phyloP scores from a whole-genome alignment of 2,329 filamentous ascomycete species.

The Periconia sp. region DNA sequence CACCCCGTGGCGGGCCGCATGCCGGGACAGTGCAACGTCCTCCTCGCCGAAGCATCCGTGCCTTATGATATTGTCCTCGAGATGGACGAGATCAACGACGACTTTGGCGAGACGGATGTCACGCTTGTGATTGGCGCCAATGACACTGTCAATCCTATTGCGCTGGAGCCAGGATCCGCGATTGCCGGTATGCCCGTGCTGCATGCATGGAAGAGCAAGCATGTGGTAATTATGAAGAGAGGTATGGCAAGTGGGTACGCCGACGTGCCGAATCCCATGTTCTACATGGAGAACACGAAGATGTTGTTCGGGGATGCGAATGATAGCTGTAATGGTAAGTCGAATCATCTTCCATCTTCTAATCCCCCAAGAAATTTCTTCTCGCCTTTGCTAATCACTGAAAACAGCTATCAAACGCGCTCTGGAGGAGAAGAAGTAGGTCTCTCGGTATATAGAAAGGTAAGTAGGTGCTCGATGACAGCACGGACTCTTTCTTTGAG shows the following conservation, averaged over 20 bases:
- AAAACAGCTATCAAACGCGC: slow-evolving; percentile 40
- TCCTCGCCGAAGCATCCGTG: slow-evolving; percentile 83
- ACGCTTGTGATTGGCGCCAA: slow-evolving; percentile 90
- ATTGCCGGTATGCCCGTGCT: slow-evolving; percentile 93
- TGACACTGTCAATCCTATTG: slow-evolving; percentile 89
- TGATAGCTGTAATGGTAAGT: slow-evolving; percentile 69
- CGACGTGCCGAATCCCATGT: slow-evolving; percentile 91
- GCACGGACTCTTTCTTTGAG: too few species aligned
- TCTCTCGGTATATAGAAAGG: background rate
- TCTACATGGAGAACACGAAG: slow-evolving; percentile 84
- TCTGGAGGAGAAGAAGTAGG: slow-evolving; percentile 37
- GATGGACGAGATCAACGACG: slow-evolving; percentile 96
- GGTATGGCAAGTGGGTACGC: slow-evolving; percentile 88
- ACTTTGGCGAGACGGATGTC: slow-evolving; percentile 82
- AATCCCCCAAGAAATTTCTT: background rate
- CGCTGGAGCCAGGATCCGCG: slow-evolving; percentile 76
- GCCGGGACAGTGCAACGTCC: slow-evolving; percentile 90
- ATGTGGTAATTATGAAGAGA: slow-evolving; percentile 91
- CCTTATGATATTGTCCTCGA: slow-evolving; percentile 91
- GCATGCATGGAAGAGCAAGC: slow-evolving; percentile 92
- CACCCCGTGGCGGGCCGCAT: slow-evolving; percentile 89
- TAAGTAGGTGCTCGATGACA: background rate
- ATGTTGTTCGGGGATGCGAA: slow-evolving; percentile 94
- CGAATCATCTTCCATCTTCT: background rate
- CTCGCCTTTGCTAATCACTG: slow-evolving; percentile 12